Percentiles rank a stretch among this genome's conserved stretches.
Evolutionary conservation across 2,329 filamentous ascomycete genomes (phyloP).

Genomic region (Talaromyces pinophilus): DNA sequence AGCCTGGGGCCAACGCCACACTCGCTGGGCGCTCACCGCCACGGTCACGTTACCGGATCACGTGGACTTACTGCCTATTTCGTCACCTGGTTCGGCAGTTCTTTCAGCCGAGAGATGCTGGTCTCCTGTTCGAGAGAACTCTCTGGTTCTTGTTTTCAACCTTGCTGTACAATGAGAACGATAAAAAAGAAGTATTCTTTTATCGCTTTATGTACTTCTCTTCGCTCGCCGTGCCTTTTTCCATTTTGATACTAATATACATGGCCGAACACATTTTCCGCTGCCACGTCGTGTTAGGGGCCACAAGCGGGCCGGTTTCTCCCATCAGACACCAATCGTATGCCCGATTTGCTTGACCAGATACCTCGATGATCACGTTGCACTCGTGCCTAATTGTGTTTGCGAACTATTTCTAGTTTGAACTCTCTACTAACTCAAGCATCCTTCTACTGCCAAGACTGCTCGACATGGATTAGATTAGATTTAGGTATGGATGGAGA

Average conservation of each 20-base stretch:
- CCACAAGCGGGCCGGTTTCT: constrained; percentile 19
- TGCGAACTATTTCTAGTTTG: not conserved
- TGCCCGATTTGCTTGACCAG: constrained; percentile 1
- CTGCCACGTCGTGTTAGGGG: constrained; percentile 20
- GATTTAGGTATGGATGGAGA: constrained; percentile 6
- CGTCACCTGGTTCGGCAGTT: not conserved
- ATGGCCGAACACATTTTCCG: not conserved
- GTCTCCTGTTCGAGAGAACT: not conserved
- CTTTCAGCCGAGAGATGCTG: not conserved
- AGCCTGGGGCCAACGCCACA: constrained; percentile 19
- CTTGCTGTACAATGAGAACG: not conserved
- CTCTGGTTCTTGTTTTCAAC: not conserved
- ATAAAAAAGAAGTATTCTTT: not conserved
- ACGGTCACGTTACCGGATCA: constrained; percentile 15
- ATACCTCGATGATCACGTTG: not conserved
- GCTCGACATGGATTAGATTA: not conserved
- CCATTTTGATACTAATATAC: constrained; percentile 5
- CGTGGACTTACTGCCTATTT: constrained; percentile 3
- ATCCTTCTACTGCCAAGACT: not conserved
- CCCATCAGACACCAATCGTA: constrained; percentile 17
- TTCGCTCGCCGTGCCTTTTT: not conserved
- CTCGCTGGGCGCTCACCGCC: constrained; percentile 5
- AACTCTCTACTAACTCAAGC: not conserved
- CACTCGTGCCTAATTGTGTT: constrained; percentile 10
- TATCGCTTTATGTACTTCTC: not conserved